These are phyloP conservation scores for Podospora australis DNA, from an alignment of 495 filamentous ascomycete genomes.

Conservation along the genomic window DNA sequence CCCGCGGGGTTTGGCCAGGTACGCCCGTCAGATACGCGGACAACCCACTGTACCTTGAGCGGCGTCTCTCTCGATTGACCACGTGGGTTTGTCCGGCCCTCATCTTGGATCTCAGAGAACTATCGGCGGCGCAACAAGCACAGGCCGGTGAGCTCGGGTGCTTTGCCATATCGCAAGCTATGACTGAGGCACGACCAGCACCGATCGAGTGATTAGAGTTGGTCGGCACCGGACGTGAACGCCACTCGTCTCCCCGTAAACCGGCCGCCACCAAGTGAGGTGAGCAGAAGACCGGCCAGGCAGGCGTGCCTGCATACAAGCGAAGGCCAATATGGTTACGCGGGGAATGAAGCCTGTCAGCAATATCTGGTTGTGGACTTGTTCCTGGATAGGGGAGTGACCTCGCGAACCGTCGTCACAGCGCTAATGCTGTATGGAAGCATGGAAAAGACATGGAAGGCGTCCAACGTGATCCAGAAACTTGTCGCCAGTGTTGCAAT, in stretches of 20 bases:
- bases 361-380: background rate
- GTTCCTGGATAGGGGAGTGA: background rate
- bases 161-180: no score
- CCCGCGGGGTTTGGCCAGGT: no score
- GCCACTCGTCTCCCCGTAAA: constrained; percentile 2
- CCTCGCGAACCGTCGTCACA: background rate
- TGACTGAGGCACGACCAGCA: background rate
- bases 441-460: background rate
- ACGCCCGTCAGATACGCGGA: no score
- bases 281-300: no score
- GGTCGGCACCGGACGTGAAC: background rate
- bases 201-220: background rate
- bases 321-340: no score
- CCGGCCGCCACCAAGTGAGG: no score
- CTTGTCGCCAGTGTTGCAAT: background rate
- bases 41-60: no score
- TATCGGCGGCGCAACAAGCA: constrained; percentile 1
- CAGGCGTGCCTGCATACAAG: no score
- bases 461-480: background rate
- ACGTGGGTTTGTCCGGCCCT: constrained; percentile 10
- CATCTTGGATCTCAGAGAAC: constrained; percentile 1
- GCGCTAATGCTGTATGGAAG: background rate
- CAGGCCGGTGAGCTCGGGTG: no score
- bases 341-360: background rate
- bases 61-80: background rate